A percentile compares a stretch with the other conserved stretches of the same genome.
phyloP scores from a whole-genome alignment of 2,329 filamentous ascomycete genomes.

The Biscogniauxia sp. region DNA sequence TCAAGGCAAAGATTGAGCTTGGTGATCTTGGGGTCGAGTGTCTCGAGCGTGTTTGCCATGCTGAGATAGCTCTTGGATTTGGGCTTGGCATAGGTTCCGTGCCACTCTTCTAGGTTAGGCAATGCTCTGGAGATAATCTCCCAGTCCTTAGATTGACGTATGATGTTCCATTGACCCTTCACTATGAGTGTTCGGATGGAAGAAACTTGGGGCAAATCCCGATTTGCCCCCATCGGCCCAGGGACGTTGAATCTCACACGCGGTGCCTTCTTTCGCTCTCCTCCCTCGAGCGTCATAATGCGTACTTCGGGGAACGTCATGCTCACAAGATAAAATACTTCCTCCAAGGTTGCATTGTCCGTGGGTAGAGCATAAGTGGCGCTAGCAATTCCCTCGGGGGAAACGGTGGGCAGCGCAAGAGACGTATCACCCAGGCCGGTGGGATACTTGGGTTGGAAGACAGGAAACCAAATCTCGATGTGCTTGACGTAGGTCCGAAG shows the following conservation, averaged over 20 bases:
- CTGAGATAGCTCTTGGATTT: slow-evolving; percentile 72
- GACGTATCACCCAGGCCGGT: slow-evolving; percentile 41
- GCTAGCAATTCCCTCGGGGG: slow-evolving; percentile 53
- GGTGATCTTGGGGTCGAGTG: slow-evolving; percentile 56
- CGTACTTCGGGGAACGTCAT: slow-evolving; percentile 58
- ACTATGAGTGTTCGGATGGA: slow-evolving; percentile 67
- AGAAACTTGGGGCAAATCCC: slow-evolving; percentile 45
- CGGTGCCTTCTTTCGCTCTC: slow-evolving; percentile 72
- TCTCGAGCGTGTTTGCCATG: slow-evolving; percentile 61
- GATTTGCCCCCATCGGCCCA: slow-evolving; percentile 19
- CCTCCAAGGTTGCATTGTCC: slow-evolving; percentile 68
- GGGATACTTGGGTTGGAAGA: slow-evolving; percentile 60
- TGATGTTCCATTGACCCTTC: slow-evolving; percentile 75
- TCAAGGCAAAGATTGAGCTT: slow-evolving; percentile 68
- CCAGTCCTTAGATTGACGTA: slow-evolving; percentile 63
- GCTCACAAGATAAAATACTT: slow-evolving; percentile 64
- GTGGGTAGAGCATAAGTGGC: slow-evolving; percentile 58
- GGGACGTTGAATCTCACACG: slow-evolving; percentile 56
- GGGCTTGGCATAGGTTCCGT: slow-evolving; percentile 66
- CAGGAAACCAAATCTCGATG: slow-evolving; percentile 75
- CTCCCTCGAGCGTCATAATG: slow-evolving; percentile 72
- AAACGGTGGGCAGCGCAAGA: slow-evolving; percentile 50
- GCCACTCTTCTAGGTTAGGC: slow-evolving; percentile 63
- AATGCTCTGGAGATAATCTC: slow-evolving; percentile 58
- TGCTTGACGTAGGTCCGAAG: slow-evolving; percentile 66